Evolutionary conservation across 441 rosid genomes (phyloP).

Genomic region (Jatropha podagrica): DNA sequence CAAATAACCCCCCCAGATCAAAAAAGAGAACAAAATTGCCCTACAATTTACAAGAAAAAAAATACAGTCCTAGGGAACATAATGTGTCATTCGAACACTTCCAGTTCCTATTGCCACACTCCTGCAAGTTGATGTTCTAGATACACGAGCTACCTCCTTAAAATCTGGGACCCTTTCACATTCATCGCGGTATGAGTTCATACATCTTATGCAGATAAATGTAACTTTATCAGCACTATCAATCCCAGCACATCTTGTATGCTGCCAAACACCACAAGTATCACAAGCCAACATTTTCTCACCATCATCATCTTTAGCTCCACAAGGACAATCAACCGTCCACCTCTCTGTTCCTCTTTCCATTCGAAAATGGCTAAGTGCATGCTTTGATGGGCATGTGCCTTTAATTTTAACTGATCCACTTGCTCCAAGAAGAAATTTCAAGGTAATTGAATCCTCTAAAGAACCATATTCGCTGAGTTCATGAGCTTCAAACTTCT

Average conservation of each 20-base stretch:
- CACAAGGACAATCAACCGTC: constrained; percentile 68
- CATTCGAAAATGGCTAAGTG: constrained; percentile 50
- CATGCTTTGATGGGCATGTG: constrained; percentile 47
- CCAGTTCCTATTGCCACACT: constrained; percentile 34
- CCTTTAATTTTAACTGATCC: constrained; percentile 45
- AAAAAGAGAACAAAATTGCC: background rate
- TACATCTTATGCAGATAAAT: constrained; percentile 46
- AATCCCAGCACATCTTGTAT: constrained; percentile 69
- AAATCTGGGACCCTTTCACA: constrained; percentile 19
- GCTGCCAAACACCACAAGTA: constrained; percentile 66
- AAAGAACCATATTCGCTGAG: constrained; percentile 46
- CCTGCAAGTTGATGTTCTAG: constrained; percentile 39
- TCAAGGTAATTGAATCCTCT: constrained; percentile 46
- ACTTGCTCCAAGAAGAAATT: constrained; percentile 44
- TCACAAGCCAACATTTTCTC: constrained; percentile 82
- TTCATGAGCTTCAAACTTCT: constrained; percentile 49
- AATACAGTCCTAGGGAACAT: constrained; percentile 37
- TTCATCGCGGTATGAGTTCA: constrained; percentile 24
- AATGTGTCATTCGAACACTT: constrained; percentile 27
- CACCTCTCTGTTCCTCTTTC: constrained; percentile 69
- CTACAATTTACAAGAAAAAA: constrained; percentile 11
- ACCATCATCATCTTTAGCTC: constrained; percentile 78
- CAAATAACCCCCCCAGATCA: background rate
- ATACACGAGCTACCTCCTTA: constrained; percentile 26
- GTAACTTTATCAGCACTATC: constrained; percentile 36